These are phyloP conservation scores for Aspergillus flavus DNA, from an alignment of 2,329 filamentous ascomycete species.

Conservation along the genomic window DNA sequence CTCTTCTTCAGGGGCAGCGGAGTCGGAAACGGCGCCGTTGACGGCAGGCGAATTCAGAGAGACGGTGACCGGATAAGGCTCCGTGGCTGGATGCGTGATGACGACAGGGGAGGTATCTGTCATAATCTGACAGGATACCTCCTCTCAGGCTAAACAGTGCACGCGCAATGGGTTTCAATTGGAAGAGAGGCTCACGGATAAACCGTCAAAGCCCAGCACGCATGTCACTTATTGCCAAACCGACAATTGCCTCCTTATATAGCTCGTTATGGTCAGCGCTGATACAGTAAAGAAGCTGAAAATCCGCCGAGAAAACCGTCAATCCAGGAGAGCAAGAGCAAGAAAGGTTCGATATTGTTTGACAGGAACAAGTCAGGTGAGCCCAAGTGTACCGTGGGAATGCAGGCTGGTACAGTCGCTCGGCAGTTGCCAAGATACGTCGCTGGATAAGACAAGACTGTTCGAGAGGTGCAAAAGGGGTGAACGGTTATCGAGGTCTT, in stretches of 20 bases:
- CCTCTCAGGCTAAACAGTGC: constrained; percentile 40
- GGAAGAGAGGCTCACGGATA: constrained; percentile 19
- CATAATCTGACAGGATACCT: constrained; percentile 56
- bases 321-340: background rate
- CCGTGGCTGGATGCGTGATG: constrained; percentile 52
- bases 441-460: background rate
- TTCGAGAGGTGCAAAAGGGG: background rate
- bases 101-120: constrained; percentile 55
- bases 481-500: constrained; percentile 5
- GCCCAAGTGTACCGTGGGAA: background rate
- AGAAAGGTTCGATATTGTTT: background rate
- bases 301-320: background rate
- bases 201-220: constrained; percentile 24
- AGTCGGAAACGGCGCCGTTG: constrained; percentile 47
- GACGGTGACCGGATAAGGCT: constrained; percentile 50
- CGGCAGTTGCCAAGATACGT: background rate
- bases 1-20: constrained; percentile 45
- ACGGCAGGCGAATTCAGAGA: constrained; percentile 45
- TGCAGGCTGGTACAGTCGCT: background rate
- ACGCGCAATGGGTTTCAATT: constrained; percentile 23
- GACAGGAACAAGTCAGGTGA: background rate
- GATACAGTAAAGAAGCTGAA: background rate
- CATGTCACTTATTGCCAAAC: constrained; percentile 24
- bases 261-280: constrained; percentile 1
- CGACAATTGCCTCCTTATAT: constrained; percentile 5